Evolutionary conservation across 495 filamentous ascomycete species (phyloP).

Genomic region (Lasiosphaeria ovina): DNA sequence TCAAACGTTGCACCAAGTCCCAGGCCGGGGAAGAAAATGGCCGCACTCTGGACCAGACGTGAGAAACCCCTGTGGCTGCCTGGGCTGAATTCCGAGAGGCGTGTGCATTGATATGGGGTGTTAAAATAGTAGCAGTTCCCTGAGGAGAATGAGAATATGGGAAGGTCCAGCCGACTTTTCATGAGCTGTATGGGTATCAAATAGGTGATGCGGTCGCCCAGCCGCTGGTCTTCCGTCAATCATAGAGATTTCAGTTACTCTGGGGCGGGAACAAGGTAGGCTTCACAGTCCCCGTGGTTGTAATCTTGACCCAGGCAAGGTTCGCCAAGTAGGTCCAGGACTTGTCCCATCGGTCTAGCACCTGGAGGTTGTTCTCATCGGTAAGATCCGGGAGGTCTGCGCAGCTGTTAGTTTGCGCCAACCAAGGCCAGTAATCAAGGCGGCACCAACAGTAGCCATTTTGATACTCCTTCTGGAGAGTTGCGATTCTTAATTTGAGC

Average conservation of each 20-base stretch:
- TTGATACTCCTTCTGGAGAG: slow-evolving; percentile 75
- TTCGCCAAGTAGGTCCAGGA: slow-evolving; percentile 53
- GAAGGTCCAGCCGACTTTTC: slow-evolving; percentile 4
- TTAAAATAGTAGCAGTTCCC: neutral
- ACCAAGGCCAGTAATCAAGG: neutral
- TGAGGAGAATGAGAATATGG: neutral
- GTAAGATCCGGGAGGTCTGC: slow-evolving; percentile 54
- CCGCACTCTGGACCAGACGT: neutral
- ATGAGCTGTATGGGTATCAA: slow-evolving; percentile 15
- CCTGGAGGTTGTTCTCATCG: slow-evolving; percentile 40
- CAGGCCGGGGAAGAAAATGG: neutral
- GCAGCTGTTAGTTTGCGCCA: slow-evolving; percentile 14
- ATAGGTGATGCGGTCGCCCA: slow-evolving; percentile 7
- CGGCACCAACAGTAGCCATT: slow-evolving; percentile 68
- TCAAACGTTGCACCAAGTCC: neutral
- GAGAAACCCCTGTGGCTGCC: neutral
- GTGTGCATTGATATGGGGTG: neutral
- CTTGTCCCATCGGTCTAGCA: slow-evolving; percentile 51
- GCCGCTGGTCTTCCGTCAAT: neutral
- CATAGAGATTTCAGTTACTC: slow-evolving; percentile 17
- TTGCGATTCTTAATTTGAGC: slow-evolving; percentile 64
- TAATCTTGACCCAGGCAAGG: slow-evolving; percentile 60
- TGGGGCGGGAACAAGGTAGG: slow-evolving; percentile 65
- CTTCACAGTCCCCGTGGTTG: slow-evolving; percentile 53
- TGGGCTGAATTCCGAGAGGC: neutral